Evolutionary conservation across 1,139 yeast genomes (phyloP).

Genomic region (Sugiyamaella grinbergsii): DNA sequence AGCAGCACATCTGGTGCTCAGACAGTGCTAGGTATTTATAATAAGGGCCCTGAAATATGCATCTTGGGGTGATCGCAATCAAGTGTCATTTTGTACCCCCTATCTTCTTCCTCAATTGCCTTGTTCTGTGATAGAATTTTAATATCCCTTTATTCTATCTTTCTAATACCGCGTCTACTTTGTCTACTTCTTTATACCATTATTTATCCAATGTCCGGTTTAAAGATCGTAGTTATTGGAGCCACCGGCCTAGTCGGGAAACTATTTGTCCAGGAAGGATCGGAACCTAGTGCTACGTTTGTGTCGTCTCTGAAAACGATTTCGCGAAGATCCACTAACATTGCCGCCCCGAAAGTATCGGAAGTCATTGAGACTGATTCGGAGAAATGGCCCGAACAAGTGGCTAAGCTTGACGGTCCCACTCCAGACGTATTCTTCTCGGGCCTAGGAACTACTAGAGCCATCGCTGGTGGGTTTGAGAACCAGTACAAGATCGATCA

Average conservation of each 20-base stretch:
- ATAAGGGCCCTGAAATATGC: too few species aligned
- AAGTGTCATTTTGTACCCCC: too few species aligned
- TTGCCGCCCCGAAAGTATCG: slow-evolving; percentile 2
- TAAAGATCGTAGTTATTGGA: slow-evolving; percentile 20
- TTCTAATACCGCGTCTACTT: too few species aligned
- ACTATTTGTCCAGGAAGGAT: slow-evolving; percentile 17
- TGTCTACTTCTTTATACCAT: too few species aligned
- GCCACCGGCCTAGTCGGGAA: slow-evolving; percentile 23
- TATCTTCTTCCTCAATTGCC: too few species aligned
- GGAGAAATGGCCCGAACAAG: slow-evolving; percentile 11
- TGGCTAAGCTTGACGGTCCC: slow-evolving; percentile 11
- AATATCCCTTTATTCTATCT: too few species aligned
- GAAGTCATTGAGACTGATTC: slow-evolving; percentile 16
- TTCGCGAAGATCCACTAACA: slow-evolving; percentile 8
- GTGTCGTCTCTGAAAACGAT: slow-evolving; percentile 8
- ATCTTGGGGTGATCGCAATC: too few species aligned
- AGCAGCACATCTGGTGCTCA: too few species aligned
- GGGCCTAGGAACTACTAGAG: slow-evolving; percentile 22
- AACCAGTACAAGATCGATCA: slow-evolving; percentile 21
- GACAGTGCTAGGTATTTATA: too few species aligned
- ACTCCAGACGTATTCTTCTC: slow-evolving; percentile 18
- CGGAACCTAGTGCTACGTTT: slow-evolving; percentile 1
- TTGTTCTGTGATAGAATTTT: too few species aligned
- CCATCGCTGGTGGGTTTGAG: slow-evolving; percentile 21
- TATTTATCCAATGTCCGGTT: slow-evolving; percentile 6